Conservation (phyloP, 768 basidiomycete species). For the Leccinellum luteum region DNA sequence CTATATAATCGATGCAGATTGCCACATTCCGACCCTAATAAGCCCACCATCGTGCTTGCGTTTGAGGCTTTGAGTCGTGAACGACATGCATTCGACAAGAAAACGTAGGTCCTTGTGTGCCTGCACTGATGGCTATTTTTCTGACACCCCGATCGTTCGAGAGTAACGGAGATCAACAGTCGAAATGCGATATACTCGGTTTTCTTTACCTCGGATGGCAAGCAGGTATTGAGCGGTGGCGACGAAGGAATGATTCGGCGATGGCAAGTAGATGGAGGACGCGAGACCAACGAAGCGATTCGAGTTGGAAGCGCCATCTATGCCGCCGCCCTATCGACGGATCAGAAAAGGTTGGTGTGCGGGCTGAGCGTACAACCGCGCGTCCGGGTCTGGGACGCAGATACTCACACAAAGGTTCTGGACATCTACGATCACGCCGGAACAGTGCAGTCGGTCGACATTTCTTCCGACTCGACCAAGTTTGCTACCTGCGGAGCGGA, state of each 20-base stretch:
- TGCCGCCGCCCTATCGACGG: neutral
- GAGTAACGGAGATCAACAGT: neutral
- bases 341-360: neutral
- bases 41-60: neutral
- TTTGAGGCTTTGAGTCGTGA: neutral
- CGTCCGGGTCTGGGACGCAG: neutral
- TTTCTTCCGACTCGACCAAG: neutral
- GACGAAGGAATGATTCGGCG: neutral
- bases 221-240: conserved; percentile 2
- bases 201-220: neutral
- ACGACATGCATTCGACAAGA: neutral
- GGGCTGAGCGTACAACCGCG: neutral
- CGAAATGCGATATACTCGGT: neutral
- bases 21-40: too few species aligned
- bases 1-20: too few species aligned
- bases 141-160: neutral
- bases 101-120: neutral
- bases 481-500: neutral
- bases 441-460: neutral
- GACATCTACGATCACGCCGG: neutral
- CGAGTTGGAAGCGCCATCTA: neutral
- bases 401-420: neutral
- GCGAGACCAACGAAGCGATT: neutral
- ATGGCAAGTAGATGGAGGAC: conserved; percentile 1
- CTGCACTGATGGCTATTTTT: neutral